Evolutionary conservation across 805 yeast genomes (phyloP), one percentile per base, ranked within the genome.

Genomic region (Nakazawaea pomicola): DNA sequence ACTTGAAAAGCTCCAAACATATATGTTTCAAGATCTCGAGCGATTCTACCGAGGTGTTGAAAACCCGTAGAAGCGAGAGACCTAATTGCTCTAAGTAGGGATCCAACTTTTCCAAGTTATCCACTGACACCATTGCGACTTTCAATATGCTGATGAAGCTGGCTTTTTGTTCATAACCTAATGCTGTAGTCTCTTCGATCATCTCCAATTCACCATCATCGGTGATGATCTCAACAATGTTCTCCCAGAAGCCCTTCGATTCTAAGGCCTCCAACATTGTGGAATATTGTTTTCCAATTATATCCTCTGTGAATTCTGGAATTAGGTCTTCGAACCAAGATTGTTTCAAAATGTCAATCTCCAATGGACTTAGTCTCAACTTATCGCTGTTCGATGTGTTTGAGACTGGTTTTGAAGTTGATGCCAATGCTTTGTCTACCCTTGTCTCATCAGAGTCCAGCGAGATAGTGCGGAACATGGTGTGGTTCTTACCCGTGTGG

Each of bases 121-220:
- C 44, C 23, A 44, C 33, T 11, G 34, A 40, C 18, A 39, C 41
- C 47, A 35, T 42, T 24, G 29, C 11, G 14, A 39, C 20, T 9
- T 27, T 27, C 23, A 39, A 23, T 8, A n/a, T n/a, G 10, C 23
- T 28, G 14, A 30, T 15, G 15, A 39, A 25, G 6, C 32, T 16
- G 4, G 27, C n/a, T 25, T 31, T 19, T 24, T 32, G 36, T 14
- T 38, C 27, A 10, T 24, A 38, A 5, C 4, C 24, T 11, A 31
- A 24, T 8, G 41, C 19, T n/a, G 18, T 17, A 8, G 18, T 23
- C 5, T 15, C 17, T 7, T 24, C 12, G 10, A 36, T 4, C 16
- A 18, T 5, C 7, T 25, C 37, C 7, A 39, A 8, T 4, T 20
- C 33, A 3, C 21, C 38, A 6, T 25, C 38, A 12, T 24, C 32